phyloP scores from a whole-genome alignment of 495 filamentous ascomycete species.

The Parathielavia appendiculata region DNA sequence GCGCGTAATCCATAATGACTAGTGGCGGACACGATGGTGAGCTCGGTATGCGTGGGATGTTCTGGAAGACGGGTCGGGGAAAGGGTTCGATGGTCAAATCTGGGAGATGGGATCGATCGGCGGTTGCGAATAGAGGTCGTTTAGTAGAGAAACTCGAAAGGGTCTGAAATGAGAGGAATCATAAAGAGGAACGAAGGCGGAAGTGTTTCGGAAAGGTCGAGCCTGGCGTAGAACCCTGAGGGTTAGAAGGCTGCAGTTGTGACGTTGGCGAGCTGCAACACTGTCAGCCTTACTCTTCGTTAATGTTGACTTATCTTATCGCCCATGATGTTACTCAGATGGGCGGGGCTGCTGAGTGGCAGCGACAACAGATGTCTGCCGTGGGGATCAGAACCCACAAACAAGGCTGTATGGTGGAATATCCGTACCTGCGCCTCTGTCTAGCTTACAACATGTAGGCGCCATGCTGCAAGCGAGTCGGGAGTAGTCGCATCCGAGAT shows the following conservation, averaged over 20 bases:
- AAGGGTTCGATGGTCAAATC: not conserved
- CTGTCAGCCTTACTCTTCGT: conserved; percentile 14
- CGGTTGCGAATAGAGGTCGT: too few relatives aligned
- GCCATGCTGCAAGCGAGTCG: too few relatives aligned
- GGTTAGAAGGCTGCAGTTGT: conserved; percentile 1
- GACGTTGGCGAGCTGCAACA: not conserved
- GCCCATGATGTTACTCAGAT: too few relatives aligned
- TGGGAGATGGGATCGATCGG: not conserved
- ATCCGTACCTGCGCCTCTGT: too few relatives aligned
- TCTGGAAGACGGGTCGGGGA: not conserved
- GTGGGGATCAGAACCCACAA: too few relatives aligned
- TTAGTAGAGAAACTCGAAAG: too few relatives aligned
- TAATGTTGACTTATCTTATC: not conserved
- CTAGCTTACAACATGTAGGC: too few relatives aligned
- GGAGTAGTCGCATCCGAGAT: too few relatives aligned
- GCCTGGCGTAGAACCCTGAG: conserved; percentile 9
- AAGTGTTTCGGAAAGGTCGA: not conserved
- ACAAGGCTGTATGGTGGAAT: too few relatives aligned
- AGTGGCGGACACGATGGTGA: not conserved
- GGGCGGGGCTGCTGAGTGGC: conserved; percentile 1
- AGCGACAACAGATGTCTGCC: too few relatives aligned
- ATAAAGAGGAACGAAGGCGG: not conserved
- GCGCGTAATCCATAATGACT: conserved; percentile 63
- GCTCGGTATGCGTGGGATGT: not conserved
- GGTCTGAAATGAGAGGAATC: not conserved